These are phyloP conservation scores for Hypoxylon rubiginosum DNA, from an alignment of 2,329 filamentous ascomycete species.

Conservation along the genomic window DNA sequence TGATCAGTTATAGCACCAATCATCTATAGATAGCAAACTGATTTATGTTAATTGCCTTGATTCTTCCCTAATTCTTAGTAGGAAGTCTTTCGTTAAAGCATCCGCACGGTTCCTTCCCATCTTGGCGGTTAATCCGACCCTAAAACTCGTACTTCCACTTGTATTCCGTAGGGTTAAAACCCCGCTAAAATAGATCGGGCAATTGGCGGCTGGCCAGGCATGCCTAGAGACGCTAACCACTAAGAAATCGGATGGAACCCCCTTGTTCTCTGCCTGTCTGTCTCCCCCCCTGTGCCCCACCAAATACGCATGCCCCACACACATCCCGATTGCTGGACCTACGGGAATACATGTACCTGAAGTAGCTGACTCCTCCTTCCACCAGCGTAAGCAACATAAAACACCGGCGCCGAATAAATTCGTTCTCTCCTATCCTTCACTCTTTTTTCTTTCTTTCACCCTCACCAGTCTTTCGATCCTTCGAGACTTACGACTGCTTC, in stretches of 20 bases:
- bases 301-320: slow-evolving; percentile 28
- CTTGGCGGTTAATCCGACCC: slow-evolving; percentile 29
- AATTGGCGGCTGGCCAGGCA: slow-evolving; percentile 20
- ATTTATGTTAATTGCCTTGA: background rate
- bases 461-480: slow-evolving; percentile 32
- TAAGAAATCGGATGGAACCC: slow-evolving; percentile 19
- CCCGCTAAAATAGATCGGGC: background rate
- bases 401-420: slow-evolving; percentile 30
- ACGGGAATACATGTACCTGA: background rate
- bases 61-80: background rate
- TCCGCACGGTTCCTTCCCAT: slow-evolving; percentile 24
- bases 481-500: slow-evolving; percentile 30
- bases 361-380: background rate
- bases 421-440: slow-evolving; percentile 25
- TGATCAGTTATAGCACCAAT: background rate
- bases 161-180: slow-evolving; percentile 13
- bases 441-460: slow-evolving; percentile 34
- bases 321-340: slow-evolving; percentile 38
- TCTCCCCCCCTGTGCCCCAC: slow-evolving; percentile 18
- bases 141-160: slow-evolving; percentile 24
- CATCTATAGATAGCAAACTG: background rate
- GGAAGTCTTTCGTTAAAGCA: background rate
- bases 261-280: slow-evolving; percentile 11
- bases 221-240: slow-evolving; percentile 18
- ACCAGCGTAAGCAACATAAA: slow-evolving; percentile 29